phyloP scores from a whole-genome alignment of 768 basidiomycete species.

The Exsudoporus frostii region DNA sequence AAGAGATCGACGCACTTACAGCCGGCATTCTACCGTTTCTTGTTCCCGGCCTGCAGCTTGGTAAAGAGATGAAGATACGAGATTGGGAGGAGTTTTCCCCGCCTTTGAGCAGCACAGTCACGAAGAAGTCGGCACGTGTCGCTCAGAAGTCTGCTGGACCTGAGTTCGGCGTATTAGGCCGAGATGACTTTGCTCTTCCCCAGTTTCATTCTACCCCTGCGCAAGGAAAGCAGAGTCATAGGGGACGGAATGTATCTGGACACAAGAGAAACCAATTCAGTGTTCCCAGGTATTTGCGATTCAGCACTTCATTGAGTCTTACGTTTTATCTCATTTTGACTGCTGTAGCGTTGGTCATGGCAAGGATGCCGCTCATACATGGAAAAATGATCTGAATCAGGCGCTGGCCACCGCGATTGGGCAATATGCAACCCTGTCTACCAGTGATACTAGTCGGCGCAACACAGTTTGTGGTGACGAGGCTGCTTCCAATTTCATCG shows the following conservation, averaged over 20 bases:
- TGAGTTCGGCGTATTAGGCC: conserved; percentile 30
- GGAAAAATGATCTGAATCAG: conserved; percentile 53
- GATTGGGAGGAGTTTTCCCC: conserved; percentile 41
- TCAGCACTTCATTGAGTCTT: background rate
- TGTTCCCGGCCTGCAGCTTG: conserved; percentile 61
- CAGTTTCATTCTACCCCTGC: conserved; percentile 64
- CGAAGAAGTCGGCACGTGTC: conserved; percentile 31
- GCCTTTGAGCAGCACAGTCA: conserved; percentile 33
- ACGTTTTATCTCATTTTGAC: background rate
- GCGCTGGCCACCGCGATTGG: conserved; percentile 44
- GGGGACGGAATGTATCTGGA: conserved; percentile 43
- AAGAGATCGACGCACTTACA: conserved; percentile 69
- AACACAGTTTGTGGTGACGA: conserved; percentile 50
- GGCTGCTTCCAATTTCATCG: conserved; percentile 30
- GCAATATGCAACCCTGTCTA: conserved; percentile 39
- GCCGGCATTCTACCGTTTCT: conserved; percentile 66
- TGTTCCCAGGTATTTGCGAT: conserved; percentile 48
- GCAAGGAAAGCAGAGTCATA: conserved; percentile 30
- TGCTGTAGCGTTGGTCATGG: conserved; percentile 56
- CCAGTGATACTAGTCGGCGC: conserved; percentile 41
- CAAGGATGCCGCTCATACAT: conserved; percentile 55
- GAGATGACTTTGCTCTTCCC: conserved; percentile 51
- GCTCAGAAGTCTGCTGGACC: conserved; percentile 1
- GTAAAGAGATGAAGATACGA: conserved; percentile 53
- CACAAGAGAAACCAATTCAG: conserved; percentile 66